Evolutionary conservation across 2,329 filamentous ascomycete species (phyloP).

Genomic region (Beauveria rudraprayagi): DNA sequence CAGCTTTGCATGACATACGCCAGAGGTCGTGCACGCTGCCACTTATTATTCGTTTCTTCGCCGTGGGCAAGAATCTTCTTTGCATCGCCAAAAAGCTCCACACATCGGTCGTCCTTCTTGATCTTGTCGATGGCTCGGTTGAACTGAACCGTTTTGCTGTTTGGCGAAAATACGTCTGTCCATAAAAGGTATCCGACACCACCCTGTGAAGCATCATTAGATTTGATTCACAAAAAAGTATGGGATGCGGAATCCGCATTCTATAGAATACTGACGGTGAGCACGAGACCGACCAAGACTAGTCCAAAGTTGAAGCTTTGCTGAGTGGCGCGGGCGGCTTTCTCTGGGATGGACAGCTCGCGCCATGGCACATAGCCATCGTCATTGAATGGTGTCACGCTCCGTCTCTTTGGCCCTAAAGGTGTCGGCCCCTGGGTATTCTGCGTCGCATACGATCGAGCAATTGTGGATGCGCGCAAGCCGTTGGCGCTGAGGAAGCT

Average conservation of each 20-base stretch:
- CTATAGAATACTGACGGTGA: slow-evolving; percentile 55
- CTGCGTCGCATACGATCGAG: slow-evolving; percentile 53
- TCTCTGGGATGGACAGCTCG: slow-evolving; percentile 67
- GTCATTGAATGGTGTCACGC: slow-evolving; percentile 79
- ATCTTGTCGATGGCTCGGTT: slow-evolving; percentile 78
- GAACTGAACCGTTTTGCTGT: slow-evolving; percentile 82
- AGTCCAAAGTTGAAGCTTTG: slow-evolving; percentile 84
- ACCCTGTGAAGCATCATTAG: slow-evolving; percentile 39
- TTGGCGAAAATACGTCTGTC: slow-evolving; percentile 72
- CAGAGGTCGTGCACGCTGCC: slow-evolving; percentile 60
- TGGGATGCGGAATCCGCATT: background rate
- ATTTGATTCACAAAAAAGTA: background rate
- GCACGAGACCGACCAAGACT: slow-evolving; percentile 62
- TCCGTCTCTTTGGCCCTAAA: slow-evolving; percentile 48
- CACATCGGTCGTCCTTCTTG: slow-evolving; percentile 61
- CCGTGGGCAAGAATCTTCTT: slow-evolving; percentile 75
- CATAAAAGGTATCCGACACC: slow-evolving; percentile 74
- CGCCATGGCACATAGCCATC: slow-evolving; percentile 76
- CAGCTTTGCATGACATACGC: slow-evolving; percentile 31
- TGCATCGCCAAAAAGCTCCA: slow-evolving; percentile 64
- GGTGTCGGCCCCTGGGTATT: slow-evolving; percentile 32
- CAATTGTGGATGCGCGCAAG: slow-evolving; percentile 29
- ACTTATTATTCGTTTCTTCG: slow-evolving; percentile 72
- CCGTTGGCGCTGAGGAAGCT: slow-evolving; percentile 20
- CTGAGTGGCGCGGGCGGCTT: slow-evolving; percentile 76